phyloP scores from a whole-genome alignment of 2,329 filamentous ascomycete genomes.

The Podosphaera fusca region DNA sequence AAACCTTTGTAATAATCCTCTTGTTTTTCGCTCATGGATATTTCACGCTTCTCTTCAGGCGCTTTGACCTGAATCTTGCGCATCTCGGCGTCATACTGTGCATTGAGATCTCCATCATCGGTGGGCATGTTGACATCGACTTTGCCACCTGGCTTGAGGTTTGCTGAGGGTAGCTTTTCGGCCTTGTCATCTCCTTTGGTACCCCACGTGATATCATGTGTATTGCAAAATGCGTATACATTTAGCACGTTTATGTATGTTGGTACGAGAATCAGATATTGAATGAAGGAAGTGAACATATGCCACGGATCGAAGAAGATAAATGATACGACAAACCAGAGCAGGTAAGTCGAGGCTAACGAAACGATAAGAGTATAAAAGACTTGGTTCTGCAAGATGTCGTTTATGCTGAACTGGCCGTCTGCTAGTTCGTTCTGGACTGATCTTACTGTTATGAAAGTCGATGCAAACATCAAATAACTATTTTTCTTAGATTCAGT shows the following conservation, averaged over 20 bases:
- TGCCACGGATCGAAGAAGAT: slow-evolving; percentile 98
- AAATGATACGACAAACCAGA: slow-evolving; percentile 79
- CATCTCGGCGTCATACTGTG: slow-evolving; percentile 77
- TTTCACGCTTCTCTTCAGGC: slow-evolving; percentile 42
- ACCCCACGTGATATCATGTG: slow-evolving; percentile 92
- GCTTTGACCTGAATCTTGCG: slow-evolving; percentile 50
- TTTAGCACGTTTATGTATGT: slow-evolving; percentile 98
- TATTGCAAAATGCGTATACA: slow-evolving; percentile 97
- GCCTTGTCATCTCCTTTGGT: slow-evolving; percentile 96
- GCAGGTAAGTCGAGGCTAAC: slow-evolving; percentile 71
- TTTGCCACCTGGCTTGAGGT: slow-evolving; percentile 81
- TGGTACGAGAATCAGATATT: slow-evolving; percentile 86
- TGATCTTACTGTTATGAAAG: slow-evolving; percentile 79
- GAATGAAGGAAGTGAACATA: slow-evolving; percentile 87
- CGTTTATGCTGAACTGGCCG: slow-evolving; percentile 40
- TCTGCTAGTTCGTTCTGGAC: slow-evolving; percentile 46
- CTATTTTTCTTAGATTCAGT: slow-evolving; percentile 18
- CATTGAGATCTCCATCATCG: slow-evolving; percentile 85
- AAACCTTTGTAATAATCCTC: slow-evolving; percentile 98
- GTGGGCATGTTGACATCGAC: slow-evolving; percentile 70
- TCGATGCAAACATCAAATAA: slow-evolving; percentile 81
- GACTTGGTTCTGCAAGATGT: slow-evolving; percentile 65
- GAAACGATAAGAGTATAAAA: slow-evolving; percentile 92
- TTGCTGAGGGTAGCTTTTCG: slow-evolving; percentile 71
- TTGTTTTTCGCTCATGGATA: slow-evolving; percentile 48